Percentiles rank a stretch among this genome's conserved stretches.
Conservation (phyloP, 371 early-diverging fungal genomes). For the Capillidium rhysosporum region DNA sequence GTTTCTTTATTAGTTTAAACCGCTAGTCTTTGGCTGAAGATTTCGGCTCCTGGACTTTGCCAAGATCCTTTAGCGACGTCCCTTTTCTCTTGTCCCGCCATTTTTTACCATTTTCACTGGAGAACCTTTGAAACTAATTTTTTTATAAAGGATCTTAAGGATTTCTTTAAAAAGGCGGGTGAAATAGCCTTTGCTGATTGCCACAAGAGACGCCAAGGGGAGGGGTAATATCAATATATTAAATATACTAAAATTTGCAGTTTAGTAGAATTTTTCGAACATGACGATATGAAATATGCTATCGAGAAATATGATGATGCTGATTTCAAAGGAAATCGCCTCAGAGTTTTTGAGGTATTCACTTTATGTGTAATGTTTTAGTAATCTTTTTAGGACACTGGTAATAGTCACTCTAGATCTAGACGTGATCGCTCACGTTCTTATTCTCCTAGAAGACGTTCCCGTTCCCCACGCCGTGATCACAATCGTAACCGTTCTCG, state of each 20-base stretch:
- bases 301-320: constrained; percentile 64
- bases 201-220: constrained; percentile 53
- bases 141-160: constrained; percentile 77
- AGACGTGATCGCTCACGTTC: constrained; percentile 3
- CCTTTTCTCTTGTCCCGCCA: background rate
- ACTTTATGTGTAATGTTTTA: background rate
- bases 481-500: background rate
- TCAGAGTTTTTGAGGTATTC: constrained; percentile 56
- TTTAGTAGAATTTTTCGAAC: constrained; percentile 70
- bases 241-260: constrained; percentile 15
- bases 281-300: constrained; percentile 70
- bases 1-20: constrained; percentile 6
- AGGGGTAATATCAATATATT: constrained; percentile 38
- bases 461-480: constrained; percentile 7
- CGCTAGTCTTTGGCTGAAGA: background rate
- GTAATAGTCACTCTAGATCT: background rate
- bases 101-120: background rate
- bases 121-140: constrained; percentile 5
- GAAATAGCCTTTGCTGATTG: constrained; percentile 87
- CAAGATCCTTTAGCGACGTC: too few relatives aligned
- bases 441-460: background rate
- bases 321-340: constrained; percentile 61
- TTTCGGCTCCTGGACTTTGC: too few relatives aligned
- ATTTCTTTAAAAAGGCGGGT: constrained; percentile 85
- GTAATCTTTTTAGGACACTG: background rate